These are phyloP conservation scores for Phytomonas serpens DNA, from an alignment of 208 protist genomes.

Conservation along the genomic window DNA sequence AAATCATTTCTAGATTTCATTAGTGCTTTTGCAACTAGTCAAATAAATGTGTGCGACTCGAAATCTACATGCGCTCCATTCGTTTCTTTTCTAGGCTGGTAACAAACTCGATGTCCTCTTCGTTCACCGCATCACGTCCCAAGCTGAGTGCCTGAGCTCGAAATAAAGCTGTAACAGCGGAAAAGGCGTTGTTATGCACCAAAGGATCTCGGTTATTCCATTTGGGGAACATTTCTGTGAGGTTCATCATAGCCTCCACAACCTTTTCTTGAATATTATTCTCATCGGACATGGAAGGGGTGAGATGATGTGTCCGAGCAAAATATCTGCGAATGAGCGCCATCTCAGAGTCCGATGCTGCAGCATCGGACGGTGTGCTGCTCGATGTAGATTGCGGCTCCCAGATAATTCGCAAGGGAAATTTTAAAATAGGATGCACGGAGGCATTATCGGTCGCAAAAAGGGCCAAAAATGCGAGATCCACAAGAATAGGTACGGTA, in stretches of 20 bases:
- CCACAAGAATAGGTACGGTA: constrained; percentile 44
- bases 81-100: constrained; percentile 35
- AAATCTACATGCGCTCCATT: constrained; percentile 14
- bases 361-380: constrained; percentile 13
- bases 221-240: constrained; percentile 19
- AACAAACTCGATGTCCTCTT: constrained; percentile 39
- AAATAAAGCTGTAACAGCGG: constrained; percentile 49
- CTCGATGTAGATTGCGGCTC: background rate
- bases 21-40: background rate
- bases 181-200: constrained; percentile 84
- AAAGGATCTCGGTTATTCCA: constrained; percentile 79
- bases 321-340: constrained; percentile 37
- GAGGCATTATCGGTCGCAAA: constrained; percentile 5
- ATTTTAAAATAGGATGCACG: constrained; percentile 26
- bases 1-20: background rate
- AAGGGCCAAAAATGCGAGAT: constrained; percentile 55
- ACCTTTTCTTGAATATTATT: constrained; percentile 20
- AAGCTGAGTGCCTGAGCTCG: constrained; percentile 50
- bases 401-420: constrained; percentile 34
- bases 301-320: constrained; percentile 22
- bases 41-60: background rate
- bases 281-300: constrained; percentile 11
- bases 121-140: constrained; percentile 30
- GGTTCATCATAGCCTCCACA: constrained; percentile 26
- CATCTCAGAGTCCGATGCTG: background rate